Percentiles rank a stretch among this genome's conserved stretches.
These are phyloP conservation scores for Aspergillus sclerotialis DNA, from an alignment of 2,329 filamentous ascomycete genomes.

Conservation along the genomic window DNA sequence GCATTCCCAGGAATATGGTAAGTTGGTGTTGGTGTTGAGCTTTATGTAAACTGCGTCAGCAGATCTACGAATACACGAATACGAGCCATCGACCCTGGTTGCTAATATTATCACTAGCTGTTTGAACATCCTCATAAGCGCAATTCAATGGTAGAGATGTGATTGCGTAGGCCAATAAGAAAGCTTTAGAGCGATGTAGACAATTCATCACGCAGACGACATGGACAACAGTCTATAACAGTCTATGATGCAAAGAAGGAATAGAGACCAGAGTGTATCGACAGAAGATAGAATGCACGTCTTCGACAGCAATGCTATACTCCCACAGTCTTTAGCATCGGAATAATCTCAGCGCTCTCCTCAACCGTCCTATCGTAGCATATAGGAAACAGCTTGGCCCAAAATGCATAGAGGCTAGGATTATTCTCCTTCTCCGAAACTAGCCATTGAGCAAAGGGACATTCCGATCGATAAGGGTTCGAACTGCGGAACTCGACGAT, in stretches of 20 bases:
- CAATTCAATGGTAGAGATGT: no score
- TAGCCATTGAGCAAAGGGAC: slow-evolving; percentile 25
- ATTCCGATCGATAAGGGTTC: slow-evolving; percentile 21
- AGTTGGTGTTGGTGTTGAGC: no score
- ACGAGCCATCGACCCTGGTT: no score
- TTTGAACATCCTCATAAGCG: no score
- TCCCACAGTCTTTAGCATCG: slow-evolving; percentile 5
- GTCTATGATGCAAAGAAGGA: background rate
- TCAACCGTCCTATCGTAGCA: slow-evolving; percentile 25
- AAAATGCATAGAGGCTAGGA: slow-evolving; percentile 21
- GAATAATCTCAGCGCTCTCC: slow-evolving; percentile 18
- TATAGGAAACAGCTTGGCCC: slow-evolving; percentile 25
- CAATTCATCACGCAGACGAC: background rate
- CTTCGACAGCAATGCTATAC: background rate
- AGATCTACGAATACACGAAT: no score
- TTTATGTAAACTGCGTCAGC: no score
- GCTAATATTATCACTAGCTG: no score
- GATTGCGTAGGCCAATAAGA: no score
- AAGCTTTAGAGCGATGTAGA: no score
- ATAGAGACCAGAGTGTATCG: background rate
- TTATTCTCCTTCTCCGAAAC: slow-evolving; percentile 16
- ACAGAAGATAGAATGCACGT: background rate
- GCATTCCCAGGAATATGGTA: no score
- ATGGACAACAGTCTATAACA: background rate
- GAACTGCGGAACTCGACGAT: slow-evolving; percentile 23